Base-by-base conservation (phyloP, 345 rosid species). In the Eucalyptus polyanthemos region DNA sequence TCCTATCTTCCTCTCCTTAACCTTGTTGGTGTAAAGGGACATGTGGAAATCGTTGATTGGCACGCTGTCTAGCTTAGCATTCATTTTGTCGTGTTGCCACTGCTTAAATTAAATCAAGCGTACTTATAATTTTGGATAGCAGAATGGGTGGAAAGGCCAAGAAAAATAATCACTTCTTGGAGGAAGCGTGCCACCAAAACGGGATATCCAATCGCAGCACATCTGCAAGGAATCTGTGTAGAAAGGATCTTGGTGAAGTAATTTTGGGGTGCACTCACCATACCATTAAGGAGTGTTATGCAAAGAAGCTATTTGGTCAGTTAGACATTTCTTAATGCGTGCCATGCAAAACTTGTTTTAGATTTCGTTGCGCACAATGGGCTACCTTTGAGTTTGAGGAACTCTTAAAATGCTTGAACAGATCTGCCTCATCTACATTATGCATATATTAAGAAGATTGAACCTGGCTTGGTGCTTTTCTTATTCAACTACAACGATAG, bases 401-500 rank as follows among this genome's bases (percentile, higher is more conserved):
- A 60, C 29, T 40, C 13, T 88, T 87, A 72, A 89, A 90, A 69
- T 80, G 65, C 45, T 31, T 89, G 90, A 25, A 51, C 95, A 95
- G 97, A 96, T 65, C 91, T 95, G 87, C 96, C 97, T 58, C 89
- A 88, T 50, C 88, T 90, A 34, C 97, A 94, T 89, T 90, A 89
- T 89, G 88, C 92, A 0, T 95, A 95, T 88, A 93, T 93, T 58
- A 90, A 87, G 92, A 92, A 95, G 87, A 91, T 95, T n/a, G 87
- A 92, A 42, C 93, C 94, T 19, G 95, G 96, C 80, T 69, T 95
- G 94, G 90, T 94, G 12, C 91, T 95, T 50, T 95, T 95, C 87
- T 29, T 95, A 88, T 94, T 95, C 93, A 95, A 95, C 94, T 94
- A 93, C 87, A 94, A 92, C 89, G 93, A 93, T 87, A 91, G 95